Percentiles rank a stretch among this genome's conserved stretches.
These are phyloP conservation scores for Moringa oleifera DNA, from an alignment of 345 rosid species.

Conservation along the genomic window DNA sequence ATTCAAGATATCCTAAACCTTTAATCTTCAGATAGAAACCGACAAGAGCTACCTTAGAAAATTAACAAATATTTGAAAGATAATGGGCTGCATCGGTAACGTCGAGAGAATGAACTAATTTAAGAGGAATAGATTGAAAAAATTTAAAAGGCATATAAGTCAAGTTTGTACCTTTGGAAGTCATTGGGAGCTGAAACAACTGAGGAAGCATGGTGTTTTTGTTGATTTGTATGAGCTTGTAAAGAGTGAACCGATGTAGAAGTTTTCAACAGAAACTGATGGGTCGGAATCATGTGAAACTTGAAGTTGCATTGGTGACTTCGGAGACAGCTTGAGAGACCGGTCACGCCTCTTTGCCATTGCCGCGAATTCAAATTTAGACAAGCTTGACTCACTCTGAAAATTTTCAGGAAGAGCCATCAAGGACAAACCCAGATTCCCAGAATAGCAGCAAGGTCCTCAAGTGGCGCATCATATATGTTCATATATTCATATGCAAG, in stretches of 20 bases:
- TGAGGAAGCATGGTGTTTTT: conserved; percentile 22
- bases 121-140: no score
- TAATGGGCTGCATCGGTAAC: neutral
- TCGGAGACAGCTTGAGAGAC: conserved; percentile 24
- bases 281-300: conserved; percentile 30
- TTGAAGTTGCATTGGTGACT: conserved; percentile 26
- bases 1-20: neutral
- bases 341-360: conserved; percentile 16
- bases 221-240: conserved; percentile 20
- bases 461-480: neutral
- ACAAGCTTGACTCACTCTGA: conserved; percentile 30
- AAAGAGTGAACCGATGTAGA: conserved; percentile 30
- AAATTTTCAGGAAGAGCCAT: neutral
- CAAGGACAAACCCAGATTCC: neutral
- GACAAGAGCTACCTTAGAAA: no score
- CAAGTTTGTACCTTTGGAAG: conserved; percentile 34
- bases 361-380: conserved; percentile 10
- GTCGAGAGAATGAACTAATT: no score
- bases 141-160: no score
- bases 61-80: neutral
- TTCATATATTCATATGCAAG: neutral
- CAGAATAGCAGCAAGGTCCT: no score
- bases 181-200: conserved; percentile 29
- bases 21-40: no score
- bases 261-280: conserved; percentile 20